Base-by-base conservation (phyloP, 202 grass and related monocot species). In the Digitaria exilis region DNA sequence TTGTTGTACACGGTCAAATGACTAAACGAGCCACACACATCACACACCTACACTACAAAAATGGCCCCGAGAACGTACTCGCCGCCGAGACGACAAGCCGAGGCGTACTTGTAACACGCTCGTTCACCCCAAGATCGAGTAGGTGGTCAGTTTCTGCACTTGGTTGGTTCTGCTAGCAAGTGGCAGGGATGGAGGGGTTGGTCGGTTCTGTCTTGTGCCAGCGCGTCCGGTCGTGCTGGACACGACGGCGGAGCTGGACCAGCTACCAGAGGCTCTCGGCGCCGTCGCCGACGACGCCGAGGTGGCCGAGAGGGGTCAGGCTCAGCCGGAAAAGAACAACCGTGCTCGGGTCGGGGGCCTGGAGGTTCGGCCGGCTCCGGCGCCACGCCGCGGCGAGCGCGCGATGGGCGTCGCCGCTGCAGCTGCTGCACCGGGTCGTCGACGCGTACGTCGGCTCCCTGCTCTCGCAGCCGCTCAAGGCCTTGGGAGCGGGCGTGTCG, bases 401-500 rank as follows among this genome's bases (percentile, higher is more conserved):
- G 55, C 17, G 17, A 25, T 56, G 65, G 75, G 1, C 37, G 44
- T 75, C 72, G 62, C 81, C 58, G 37, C 30, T 42, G 41, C 57
- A n/a, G 66, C 48, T 85, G 57, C 19, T 91, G 28, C 32, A 5
- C 19, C 82, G 89, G 50, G n/a, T 79, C 77, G 29, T 84, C 11
- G 78, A 77, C 65, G 35, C 82, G 13, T 88, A 69, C 71, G 17
- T 88, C 3, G 11, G 8, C 50, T 64, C 71, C 58, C 59, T 88
- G 72, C 78, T 85, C 13, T 48, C 55, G 12, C 58, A 25, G 25
- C 61, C 80, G 15, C 41, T 65, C 15, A 75, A 49, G 8, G 7
- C 6, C 1, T 4, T 66, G 22, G 28, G 18, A 18, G 9, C 6
- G 22, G 68, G 22, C 5, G 73, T 57, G 2, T 5, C 51, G 14